phyloP scores from a whole-genome alignment of 176 grass and related monocot genomes.

The Rhynchospora tenuis region DNA sequence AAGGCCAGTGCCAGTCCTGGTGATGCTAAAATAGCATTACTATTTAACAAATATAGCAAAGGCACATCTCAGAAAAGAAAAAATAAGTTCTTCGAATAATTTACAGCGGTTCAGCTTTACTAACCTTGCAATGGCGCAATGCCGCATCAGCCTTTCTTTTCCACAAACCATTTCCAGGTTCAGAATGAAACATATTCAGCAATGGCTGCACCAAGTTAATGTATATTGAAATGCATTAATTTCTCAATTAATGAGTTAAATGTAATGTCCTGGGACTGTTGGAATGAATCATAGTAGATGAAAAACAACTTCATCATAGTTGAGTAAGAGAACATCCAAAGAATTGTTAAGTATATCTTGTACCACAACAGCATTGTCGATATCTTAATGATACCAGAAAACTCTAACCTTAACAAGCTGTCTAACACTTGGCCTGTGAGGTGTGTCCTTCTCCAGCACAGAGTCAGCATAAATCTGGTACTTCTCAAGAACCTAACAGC shows the following conservation, averaged over 20 bases:
- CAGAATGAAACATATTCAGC: constrained; percentile 86
- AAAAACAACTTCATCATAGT: background rate
- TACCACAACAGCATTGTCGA: background rate
- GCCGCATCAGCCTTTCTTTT: constrained; percentile 83
- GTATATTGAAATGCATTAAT: background rate
- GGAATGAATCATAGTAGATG: background rate
- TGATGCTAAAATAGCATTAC: background rate
- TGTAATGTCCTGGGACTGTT: background rate
- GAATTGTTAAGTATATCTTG: background rate
- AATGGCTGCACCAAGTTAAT: constrained; percentile 58
- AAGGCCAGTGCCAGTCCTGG: background rate
- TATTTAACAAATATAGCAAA: background rate
- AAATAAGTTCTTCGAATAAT: background rate
- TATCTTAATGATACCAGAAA: background rate
- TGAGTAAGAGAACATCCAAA: background rate
- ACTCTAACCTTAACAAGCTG: constrained; percentile 84
- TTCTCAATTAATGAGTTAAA: background rate
- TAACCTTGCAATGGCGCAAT: constrained; percentile 73
- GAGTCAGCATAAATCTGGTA: constrained; percentile 94
- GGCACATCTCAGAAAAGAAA: background rate
- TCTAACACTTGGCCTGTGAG: constrained; percentile 62
- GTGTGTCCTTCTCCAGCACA: constrained; percentile 64
- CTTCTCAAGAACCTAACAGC: constrained; percentile 60
- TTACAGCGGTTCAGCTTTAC: background rate
- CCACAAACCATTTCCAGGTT: constrained; percentile 83